Percentiles rank a stretch among this genome's conserved stretches.
Evolutionary conservation across 495 filamentous ascomycete genomes (phyloP).

Genomic region (Aspergillus homomorphus): DNA sequence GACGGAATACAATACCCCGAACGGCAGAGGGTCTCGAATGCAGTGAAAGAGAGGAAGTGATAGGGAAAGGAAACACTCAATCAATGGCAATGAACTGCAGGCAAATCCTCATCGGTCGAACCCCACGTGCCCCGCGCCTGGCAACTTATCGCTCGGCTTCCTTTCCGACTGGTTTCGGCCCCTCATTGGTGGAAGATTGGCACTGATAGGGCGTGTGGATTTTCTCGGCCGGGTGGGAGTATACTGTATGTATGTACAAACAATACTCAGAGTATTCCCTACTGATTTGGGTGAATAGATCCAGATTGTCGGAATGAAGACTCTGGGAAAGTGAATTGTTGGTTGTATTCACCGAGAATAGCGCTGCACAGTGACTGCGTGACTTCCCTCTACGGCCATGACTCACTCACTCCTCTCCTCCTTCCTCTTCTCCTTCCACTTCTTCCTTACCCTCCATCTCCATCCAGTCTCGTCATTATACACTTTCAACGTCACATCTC

Average conservation of each 20-base stretch:
- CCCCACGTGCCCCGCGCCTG: constrained; percentile 1
- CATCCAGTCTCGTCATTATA: not conserved
- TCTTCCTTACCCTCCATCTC: not conserved
- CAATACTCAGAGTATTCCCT: no score
- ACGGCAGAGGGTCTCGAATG: not conserved
- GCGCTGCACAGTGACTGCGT: no score
- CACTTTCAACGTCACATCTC: no score
- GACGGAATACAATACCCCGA: not conserved
- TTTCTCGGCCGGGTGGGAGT: no score
- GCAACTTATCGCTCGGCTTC: constrained; percentile 3
- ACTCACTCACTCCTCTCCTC: not conserved
- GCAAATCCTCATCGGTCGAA: not conserved
- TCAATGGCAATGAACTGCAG: not conserved
- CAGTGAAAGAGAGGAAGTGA: not conserved
- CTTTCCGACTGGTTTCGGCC: not conserved
- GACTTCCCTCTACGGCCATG: no score
- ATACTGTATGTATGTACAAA: no score
- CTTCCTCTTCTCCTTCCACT: not conserved
- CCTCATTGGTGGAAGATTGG: not conserved
- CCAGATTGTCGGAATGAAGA: not conserved
- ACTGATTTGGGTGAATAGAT: not conserved
- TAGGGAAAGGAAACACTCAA: not conserved
- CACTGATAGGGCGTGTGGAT: not conserved
- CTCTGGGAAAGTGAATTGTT: not conserved
- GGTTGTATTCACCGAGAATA: not conserved